A percentile compares a stretch with the other conserved stretches of the same genome.
Evolutionary conservation across 2,329 filamentous ascomycete species (phyloP).

Genomic region (Penicillium aurantiogriseum): DNA sequence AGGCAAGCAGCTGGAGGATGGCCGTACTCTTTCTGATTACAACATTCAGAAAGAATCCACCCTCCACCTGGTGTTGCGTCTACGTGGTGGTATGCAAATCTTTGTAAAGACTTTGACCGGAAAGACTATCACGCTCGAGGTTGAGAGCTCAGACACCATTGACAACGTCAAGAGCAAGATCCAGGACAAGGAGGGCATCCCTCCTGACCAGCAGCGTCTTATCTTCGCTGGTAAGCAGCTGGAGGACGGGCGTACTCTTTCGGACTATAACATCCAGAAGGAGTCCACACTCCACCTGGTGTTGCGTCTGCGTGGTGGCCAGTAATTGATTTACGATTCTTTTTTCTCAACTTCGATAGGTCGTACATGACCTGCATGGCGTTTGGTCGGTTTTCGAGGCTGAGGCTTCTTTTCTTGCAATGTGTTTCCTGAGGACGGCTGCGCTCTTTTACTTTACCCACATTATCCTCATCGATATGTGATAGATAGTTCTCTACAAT

Average conservation of each 20-base stretch:
- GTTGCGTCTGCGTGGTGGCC: slow-evolving; percentile 45
- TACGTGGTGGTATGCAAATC: slow-evolving; percentile 81
- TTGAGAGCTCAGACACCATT: slow-evolving; percentile 67
- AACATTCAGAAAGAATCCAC: slow-evolving; percentile 95
- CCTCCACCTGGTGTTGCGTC: slow-evolving; percentile 74
- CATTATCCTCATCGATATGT: slow-evolving; percentile 5
- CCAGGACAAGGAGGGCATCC: slow-evolving; percentile 79
- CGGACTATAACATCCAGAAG: slow-evolving; percentile 59
- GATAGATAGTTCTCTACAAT: slow-evolving; percentile 12
- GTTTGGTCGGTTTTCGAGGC: slow-evolving; percentile 37
- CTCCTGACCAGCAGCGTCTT: slow-evolving; percentile 67
- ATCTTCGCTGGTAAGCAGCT: slow-evolving; percentile 70
- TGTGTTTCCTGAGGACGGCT: slow-evolving; percentile 20
- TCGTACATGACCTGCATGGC: slow-evolving; percentile 36
- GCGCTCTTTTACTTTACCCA: slow-evolving; percentile 22
- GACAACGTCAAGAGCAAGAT: slow-evolving; percentile 71
- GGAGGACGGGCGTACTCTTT: slow-evolving; percentile 52
- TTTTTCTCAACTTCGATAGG: slow-evolving; percentile 28
- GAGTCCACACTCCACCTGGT: slow-evolving; percentile 65
- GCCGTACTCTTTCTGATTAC: slow-evolving; percentile 87
- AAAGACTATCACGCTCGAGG: slow-evolving; percentile 68
- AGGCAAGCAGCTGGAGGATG: slow-evolving; percentile 90
- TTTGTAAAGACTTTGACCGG: slow-evolving; percentile 81
- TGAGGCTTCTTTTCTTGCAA: slow-evolving; percentile 25
- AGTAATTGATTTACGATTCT: slow-evolving; percentile 27